These are phyloP conservation scores for Hippophae gyantsensis DNA, from an alignment of 306 rosid genomes.

Conservation along the genomic window DNA sequence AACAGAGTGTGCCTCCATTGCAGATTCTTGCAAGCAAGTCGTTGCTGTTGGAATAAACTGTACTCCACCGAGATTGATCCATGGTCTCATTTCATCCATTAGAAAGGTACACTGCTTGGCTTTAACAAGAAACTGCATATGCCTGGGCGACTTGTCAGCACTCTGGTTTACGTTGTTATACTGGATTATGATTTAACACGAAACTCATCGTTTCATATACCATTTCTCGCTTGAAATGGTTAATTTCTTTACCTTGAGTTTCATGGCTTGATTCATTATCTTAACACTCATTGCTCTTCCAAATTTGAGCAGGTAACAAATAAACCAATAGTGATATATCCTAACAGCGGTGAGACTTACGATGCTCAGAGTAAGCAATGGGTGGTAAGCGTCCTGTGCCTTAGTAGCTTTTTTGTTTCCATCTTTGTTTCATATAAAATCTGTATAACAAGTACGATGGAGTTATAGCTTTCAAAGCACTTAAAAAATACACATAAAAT, in stretches of 20 bases:
- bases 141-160: not conserved
- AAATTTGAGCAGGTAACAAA: constrained; percentile 44
- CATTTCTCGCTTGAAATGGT: no score
- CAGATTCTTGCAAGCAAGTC: constrained; percentile 55
- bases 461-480: no score
- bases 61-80: constrained; percentile 78
- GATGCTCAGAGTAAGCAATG: constrained; percentile 49
- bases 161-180: no score
- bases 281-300: not conserved
- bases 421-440: no score
- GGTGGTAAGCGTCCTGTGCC: constrained; percentile 44
- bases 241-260: no score
- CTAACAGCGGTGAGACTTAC: constrained; percentile 87
- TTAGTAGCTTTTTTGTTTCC: no score
- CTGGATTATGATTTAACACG: no score
- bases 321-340: constrained; percentile 68
- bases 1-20: constrained; percentile 59
- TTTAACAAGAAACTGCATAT: not conserved
- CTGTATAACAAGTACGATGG: no score
- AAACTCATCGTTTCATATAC: no score
- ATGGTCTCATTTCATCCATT: constrained; percentile 50
- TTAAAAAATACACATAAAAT: no score
- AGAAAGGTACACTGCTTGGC: constrained; percentile 27
- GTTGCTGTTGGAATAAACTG: constrained; percentile 84
- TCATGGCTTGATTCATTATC: no score